Percentiles rank a stretch among this genome's conserved stretches.
phyloP scores from a whole-genome alignment of 2,329 filamentous ascomycete species.

The Fusarium guadeloupense region DNA sequence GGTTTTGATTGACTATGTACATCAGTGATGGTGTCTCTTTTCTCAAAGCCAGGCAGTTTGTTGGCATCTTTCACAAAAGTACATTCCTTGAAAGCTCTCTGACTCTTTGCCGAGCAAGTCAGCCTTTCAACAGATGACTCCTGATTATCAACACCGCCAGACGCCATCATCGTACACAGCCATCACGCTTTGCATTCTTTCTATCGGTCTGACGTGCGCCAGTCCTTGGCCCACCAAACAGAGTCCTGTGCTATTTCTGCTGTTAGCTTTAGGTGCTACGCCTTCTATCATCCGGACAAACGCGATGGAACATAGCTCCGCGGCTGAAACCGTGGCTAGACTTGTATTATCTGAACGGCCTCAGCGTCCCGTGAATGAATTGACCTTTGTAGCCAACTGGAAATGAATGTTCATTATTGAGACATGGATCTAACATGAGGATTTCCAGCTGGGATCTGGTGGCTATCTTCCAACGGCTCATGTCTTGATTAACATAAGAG shows the following conservation, averaged over 20 bases:
- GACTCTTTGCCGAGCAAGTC: constrained; percentile 11
- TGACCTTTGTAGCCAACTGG: background rate
- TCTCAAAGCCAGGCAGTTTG: background rate
- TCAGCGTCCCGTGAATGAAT: constrained; percentile 5
- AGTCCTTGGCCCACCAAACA: constrained; percentile 32
- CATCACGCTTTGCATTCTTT: constrained; percentile 6
- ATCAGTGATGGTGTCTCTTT: constrained; percentile 6
- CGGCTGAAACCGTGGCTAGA: constrained; percentile 43
- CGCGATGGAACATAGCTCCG: constrained; percentile 32
- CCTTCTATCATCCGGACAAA: constrained; percentile 11
- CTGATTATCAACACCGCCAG: constrained; percentile 3
- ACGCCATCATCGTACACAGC: constrained; percentile 14
- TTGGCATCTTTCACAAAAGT: constrained; percentile 15
- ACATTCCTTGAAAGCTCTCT: background rate
- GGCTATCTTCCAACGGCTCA: constrained; percentile 22
- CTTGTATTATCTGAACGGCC: constrained; percentile 32
- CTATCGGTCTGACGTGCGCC: constrained; percentile 36
- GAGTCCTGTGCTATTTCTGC: constrained; percentile 22
- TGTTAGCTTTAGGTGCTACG: constrained; percentile 5
- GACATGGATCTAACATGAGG: constrained; percentile 18
- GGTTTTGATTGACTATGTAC: constrained; percentile 3
- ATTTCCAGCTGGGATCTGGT: constrained; percentile 27
- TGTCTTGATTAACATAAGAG: constrained; percentile 12
- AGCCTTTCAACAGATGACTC: background rate
- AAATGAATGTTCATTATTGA: background rate